Evolutionary conservation across 352 stramenopile species (phyloP), one percentile per base, ranked within the genome.

Genomic region (Phytophthora colocasiae): DNA sequence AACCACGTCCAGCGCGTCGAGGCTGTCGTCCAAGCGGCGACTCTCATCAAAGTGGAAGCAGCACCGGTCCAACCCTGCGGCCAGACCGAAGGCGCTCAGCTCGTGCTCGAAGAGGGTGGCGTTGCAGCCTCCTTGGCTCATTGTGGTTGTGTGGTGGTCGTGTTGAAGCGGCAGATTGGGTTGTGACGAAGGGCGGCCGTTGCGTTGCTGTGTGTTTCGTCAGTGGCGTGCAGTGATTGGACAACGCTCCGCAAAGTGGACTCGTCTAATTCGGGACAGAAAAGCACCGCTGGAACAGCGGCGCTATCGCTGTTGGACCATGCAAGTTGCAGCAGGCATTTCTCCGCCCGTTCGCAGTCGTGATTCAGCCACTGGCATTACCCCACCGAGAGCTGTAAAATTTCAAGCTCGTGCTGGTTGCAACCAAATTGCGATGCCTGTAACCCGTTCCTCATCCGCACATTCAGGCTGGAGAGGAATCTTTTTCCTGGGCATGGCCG

Each of bases 131-230:
- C 27, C 27, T 31, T 62, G 26, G 46, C 67, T 70, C 66, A 75
- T 74, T 24, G 11, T 17, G 32, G 19, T 47, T 1, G 22, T 22
- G 22, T 22, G 22, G 1, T 22, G 22, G 22, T 22, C 22, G 53
- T 39, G 55, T 66, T 62, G 56, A 66, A 69, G 66, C 40, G 36
- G 59, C 22, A 34, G 59, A 60, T 69, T 57, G 38, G 19, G 32
- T 70, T 73, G 59, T 73, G 66, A 61, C 58, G 47, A 38, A 58
- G 27, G 45, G 44, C 65, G 53, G 47, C 65, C 46, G 31, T 34
- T 34, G 56, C 59, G 55, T 63, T 66, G 9, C 56, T 27, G 38
- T 43, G 17, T 36, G 19, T 50, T 62, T 62, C 50, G 58, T 57
- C 44, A 51, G 27, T 19, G 26, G 19, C 48, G 11, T 22, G 15